Conservation (phyloP, 148 eudicot genomes). For the Tetragonia tetragonoides region DNA sequence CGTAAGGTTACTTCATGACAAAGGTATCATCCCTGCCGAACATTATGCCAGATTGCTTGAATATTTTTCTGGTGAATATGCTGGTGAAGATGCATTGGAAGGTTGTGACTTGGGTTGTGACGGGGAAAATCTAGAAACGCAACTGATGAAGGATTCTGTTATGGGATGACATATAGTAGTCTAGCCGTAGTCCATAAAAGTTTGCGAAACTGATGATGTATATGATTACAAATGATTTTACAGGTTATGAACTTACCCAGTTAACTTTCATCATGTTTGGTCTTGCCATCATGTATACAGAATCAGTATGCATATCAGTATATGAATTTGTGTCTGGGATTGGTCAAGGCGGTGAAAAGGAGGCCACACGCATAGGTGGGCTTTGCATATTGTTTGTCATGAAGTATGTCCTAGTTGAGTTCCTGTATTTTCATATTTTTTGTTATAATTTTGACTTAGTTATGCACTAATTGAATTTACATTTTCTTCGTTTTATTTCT, state of each 20-base stretch:
- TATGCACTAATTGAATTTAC: too few relatives aligned
- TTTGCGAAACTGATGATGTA: neutral
- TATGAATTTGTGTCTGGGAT: too few relatives aligned
- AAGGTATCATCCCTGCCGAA: slow-evolving; percentile 21
- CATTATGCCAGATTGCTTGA: slow-evolving; percentile 16
- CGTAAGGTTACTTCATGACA: slow-evolving; percentile 23
- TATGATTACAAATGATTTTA: neutral
- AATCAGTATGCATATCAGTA: too few relatives aligned
- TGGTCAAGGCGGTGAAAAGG: too few relatives aligned
- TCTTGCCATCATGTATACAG: too few relatives aligned
- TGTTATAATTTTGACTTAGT: too few relatives aligned
- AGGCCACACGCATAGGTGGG: too few relatives aligned
- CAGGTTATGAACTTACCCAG: neutral
- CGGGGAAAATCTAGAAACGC: neutral
- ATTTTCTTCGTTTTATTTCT: too few relatives aligned
- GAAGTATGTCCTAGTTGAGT: too few relatives aligned
- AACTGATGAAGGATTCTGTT: neutral
- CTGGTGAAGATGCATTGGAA: slow-evolving; percentile 14
- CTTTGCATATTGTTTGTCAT: too few relatives aligned
- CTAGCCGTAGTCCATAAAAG: neutral
- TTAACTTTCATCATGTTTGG: too few relatives aligned
- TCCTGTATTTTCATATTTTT: too few relatives aligned
- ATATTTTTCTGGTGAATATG: slow-evolving; percentile 18
- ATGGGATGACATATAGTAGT: neutral
- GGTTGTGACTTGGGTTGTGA: neutral